phyloP scores from a whole-genome alignment of 2,329 filamentous ascomycete genomes.

The Spiromastix sp. region DNA sequence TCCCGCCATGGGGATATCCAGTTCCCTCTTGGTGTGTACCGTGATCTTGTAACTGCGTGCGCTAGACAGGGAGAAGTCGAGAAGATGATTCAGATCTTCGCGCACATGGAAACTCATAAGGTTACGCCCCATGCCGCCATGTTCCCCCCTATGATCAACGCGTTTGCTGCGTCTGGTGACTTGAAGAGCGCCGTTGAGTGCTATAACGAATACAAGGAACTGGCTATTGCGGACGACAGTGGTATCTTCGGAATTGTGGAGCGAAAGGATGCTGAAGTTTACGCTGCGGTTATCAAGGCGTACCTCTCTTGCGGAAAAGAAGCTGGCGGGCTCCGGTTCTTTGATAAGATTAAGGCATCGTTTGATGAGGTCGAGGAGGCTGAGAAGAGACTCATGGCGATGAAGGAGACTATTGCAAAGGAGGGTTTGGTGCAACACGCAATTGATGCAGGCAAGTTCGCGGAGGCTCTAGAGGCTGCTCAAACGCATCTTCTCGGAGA shows the following conservation, averaged over 20 bases:
- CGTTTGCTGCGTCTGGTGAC: conserved; percentile 73
- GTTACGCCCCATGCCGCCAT: conserved; percentile 67
- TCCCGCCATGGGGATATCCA: conserved; percentile 47
- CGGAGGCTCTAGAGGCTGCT: conserved; percentile 65
- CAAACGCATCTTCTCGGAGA: conserved; percentile 47
- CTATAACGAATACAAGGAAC: conserved; percentile 85
- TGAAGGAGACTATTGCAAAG: conserved; percentile 62
- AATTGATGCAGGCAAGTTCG: conserved; percentile 58
- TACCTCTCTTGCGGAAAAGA: conserved; percentile 74
- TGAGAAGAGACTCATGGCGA: conserved; percentile 48
- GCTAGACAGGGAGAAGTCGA: conserved; percentile 69
- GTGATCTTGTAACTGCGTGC: conserved; percentile 75
- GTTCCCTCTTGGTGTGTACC: conserved; percentile 76
- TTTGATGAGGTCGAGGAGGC: conserved; percentile 37
- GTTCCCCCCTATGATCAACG: conserved; percentile 91
- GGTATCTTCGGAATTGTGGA: conserved; percentile 58
- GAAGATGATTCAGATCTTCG: conserved; percentile 84
- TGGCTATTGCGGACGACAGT: conserved; percentile 75
- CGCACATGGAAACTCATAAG: conserved; percentile 76
- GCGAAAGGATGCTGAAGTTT: conserved; percentile 72
- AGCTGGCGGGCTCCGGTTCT: conserved; percentile 75
- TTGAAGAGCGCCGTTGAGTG: conserved; percentile 81
- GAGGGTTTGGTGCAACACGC: conserved; percentile 72
- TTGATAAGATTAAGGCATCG: conserved; percentile 61
- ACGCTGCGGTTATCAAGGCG: conserved; percentile 82